Evolutionary conservation across 2,329 filamentous ascomycete species (phyloP).

Genomic region (Penicillium sp.): DNA sequence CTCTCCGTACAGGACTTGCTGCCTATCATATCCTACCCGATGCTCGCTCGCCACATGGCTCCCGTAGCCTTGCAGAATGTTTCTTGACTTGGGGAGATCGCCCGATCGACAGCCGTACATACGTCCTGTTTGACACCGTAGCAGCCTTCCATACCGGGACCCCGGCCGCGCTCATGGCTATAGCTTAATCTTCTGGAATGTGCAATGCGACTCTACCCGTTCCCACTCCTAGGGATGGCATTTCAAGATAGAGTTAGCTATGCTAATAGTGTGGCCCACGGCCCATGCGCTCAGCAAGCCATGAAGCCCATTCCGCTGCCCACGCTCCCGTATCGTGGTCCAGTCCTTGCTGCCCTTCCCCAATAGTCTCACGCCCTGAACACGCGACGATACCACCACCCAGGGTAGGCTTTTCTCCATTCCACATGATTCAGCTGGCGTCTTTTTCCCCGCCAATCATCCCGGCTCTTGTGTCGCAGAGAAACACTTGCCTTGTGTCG

Average conservation of each 20-base stretch:
- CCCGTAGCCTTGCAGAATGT: constrained; percentile 26
- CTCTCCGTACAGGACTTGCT: not conserved
- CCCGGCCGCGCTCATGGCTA: not conserved
- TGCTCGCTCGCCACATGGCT: constrained; percentile 20
- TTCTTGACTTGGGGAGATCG: constrained; percentile 12
- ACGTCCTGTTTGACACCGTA: constrained; percentile 21
- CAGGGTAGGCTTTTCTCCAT: not conserved
- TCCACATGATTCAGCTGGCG: constrained; percentile 2
- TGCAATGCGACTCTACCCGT: not conserved
- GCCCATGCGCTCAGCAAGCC: constrained; percentile 3
- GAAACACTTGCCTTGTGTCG: not conserved
- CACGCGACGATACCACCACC: constrained; percentile 3
- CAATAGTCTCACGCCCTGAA: constrained; percentile 4
- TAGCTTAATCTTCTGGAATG: not conserved
- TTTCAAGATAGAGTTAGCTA: constrained; percentile 11
- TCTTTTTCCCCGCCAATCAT: not conserved
- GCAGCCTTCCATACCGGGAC: constrained; percentile 24
- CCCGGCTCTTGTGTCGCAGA: not conserved
- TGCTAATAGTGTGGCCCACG: constrained; percentile 15
- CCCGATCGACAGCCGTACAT: constrained; percentile 21
- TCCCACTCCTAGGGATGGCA: not conserved
- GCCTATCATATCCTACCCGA: constrained; percentile 11
- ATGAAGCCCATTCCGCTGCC: constrained; percentile 1
- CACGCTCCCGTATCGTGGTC: not conserved
- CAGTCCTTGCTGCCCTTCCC: constrained; percentile 6